A percentile compares a stretch with the other conserved stretches of the same genome.
Conservation (phyloP, 176 grass and related monocot genomes). For the Carex cristatella region DNA sequence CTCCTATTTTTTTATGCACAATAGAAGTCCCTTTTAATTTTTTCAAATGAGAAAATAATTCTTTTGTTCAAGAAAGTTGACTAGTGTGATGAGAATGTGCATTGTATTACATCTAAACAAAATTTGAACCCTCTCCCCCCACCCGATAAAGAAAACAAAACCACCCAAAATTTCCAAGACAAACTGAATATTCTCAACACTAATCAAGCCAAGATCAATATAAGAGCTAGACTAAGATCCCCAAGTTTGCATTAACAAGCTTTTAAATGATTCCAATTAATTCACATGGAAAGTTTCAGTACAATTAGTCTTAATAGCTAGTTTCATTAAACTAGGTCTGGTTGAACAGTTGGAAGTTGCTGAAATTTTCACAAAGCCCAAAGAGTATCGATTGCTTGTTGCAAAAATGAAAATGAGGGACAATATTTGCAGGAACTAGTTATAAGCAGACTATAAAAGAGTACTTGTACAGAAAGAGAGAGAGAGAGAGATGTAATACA, state of each 20-base stretch:
- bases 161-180: neutral
- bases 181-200: neutral
- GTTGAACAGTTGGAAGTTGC: neutral
- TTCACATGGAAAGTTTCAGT: neutral
- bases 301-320: neutral
- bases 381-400: neutral
- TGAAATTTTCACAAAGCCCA: slow-evolving; percentile 4
- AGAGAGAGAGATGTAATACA: slow-evolving; percentile 20
- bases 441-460: neutral
- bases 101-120: neutral
- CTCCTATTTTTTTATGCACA: neutral
- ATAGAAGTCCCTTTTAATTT: neutral
- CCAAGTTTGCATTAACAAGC: neutral
- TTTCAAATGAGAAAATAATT: neutral
- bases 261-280: slow-evolving; percentile 1
- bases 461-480: neutral
- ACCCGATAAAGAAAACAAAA: neutral
- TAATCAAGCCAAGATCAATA: neutral
- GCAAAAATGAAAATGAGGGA: neutral
- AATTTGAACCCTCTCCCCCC: neutral
- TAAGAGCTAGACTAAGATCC: neutral
- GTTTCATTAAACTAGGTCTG: neutral
- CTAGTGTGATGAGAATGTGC: neutral
- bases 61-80: neutral
- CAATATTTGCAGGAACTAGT: neutral